These are phyloP conservation scores for Pleurotus sapidus DNA, from an alignment of 768 basidiomycete genomes.

Conservation along the genomic window DNA sequence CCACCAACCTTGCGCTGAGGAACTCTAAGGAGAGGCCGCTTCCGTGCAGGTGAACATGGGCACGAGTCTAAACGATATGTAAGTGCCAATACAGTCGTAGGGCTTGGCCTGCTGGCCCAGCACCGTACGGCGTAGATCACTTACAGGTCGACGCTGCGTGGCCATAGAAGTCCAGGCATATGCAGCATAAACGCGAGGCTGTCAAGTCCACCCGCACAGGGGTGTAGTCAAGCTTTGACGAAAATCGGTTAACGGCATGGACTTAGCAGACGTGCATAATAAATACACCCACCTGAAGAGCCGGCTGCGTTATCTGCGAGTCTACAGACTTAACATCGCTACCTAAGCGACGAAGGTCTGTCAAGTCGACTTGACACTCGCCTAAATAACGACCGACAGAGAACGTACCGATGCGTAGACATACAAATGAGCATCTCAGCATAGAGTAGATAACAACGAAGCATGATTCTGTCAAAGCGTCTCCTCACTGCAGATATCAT, in stretches of 20 bases:
- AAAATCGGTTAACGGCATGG: background rate
- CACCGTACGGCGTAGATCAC: background rate
- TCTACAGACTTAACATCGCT: no score
- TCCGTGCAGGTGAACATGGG: background rate
- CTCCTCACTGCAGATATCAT: background rate
- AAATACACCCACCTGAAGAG: no score
- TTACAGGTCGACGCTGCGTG: background rate
- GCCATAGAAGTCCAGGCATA: background rate
- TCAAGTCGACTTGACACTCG: background rate
- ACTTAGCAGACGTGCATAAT: no score
- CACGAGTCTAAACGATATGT: background rate
- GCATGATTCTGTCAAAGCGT: background rate
- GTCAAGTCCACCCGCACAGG: constrained; percentile 1
- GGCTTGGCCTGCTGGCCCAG: background rate
- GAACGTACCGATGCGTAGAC: background rate
- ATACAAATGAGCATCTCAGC: background rate
- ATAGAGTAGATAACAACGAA: background rate
- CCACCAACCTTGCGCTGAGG: constrained; percentile 1
- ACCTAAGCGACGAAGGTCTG: no score
- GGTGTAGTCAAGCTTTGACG: background rate
- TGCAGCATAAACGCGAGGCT: constrained; percentile 5
- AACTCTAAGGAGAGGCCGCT: background rate
- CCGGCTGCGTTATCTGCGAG: no score
- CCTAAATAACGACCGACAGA: background rate
- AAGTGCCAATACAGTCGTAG: background rate